phyloP scores from a whole-genome alignment of 2,329 filamentous ascomycete genomes.

The Leptodontidium sp. region DNA sequence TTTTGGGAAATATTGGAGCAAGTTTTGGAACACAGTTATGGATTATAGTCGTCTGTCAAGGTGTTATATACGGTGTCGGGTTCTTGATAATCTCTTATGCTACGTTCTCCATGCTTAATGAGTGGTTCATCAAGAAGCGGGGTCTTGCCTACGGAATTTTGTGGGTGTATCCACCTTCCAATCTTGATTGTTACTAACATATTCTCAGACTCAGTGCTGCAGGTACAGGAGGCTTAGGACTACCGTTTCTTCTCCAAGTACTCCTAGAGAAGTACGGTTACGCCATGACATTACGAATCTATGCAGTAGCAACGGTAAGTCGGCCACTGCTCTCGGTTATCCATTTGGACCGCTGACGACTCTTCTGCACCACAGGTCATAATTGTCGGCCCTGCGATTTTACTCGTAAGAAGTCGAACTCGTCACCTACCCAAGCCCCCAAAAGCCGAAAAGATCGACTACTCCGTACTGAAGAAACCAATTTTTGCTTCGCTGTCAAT shows the following conservation, averaged over 20 bases:
- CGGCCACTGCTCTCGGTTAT: not conserved
- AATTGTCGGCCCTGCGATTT: conserved; percentile 60
- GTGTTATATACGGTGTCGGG: conserved; percentile 65
- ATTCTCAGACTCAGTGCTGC: conserved; percentile 42
- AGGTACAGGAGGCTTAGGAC: conserved; percentile 57
- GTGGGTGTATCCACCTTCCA: conserved; percentile 48
- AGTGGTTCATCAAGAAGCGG: conserved; percentile 66
- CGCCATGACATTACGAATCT: conserved; percentile 60
- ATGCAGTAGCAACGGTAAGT: conserved; percentile 51
- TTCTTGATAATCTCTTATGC: conserved; percentile 63
- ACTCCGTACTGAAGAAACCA: conserved; percentile 56
- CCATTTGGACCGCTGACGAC: conserved; percentile 38
- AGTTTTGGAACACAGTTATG: conserved; percentile 60
- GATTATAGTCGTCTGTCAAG: conserved; percentile 66
- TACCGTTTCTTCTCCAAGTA: conserved; percentile 61
- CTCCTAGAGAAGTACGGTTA: conserved; percentile 61
- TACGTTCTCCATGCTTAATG: conserved; percentile 64
- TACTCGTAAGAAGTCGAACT: conserved; percentile 19
- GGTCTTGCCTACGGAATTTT: conserved; percentile 69
- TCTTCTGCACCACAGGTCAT: conserved; percentile 47
- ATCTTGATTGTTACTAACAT: not conserved
- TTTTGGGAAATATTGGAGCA: conserved; percentile 45
- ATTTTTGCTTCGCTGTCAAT: conserved; percentile 40
- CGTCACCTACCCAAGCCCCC: not conserved
- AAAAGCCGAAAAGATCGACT: conserved; percentile 48